A percentile compares a stretch with the other conserved stretches of the same genome.
These are phyloP conservation scores for Phlebiopsis gigantea DNA, from an alignment of 768 basidiomycete genomes.

Conservation along the genomic window DNA sequence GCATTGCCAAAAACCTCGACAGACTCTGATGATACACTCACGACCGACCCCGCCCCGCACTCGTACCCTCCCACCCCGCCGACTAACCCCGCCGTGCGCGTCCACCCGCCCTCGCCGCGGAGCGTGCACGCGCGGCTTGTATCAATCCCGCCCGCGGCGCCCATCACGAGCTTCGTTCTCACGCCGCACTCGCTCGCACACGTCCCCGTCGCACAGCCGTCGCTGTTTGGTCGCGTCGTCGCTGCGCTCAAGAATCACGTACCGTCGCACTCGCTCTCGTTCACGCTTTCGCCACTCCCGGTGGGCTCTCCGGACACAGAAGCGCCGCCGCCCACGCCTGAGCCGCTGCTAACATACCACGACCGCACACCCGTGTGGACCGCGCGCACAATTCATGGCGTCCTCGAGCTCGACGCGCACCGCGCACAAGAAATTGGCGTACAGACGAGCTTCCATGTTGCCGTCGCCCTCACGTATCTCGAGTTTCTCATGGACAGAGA, in stretches of 20 bases:
- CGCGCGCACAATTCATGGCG: constrained; percentile 50
- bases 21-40: constrained; percentile 27
- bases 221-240: constrained; percentile 25
- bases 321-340: constrained; percentile 26
- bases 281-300: constrained; percentile 41
- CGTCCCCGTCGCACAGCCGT: constrained; percentile 15
- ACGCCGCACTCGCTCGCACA: constrained; percentile 24
- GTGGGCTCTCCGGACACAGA: constrained; percentile 3
- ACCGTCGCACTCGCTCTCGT: constrained; percentile 58
- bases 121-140: constrained; percentile 27
- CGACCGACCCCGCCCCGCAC: constrained; percentile 23
- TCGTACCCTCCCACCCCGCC: constrained; percentile 33
- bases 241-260: constrained; percentile 24
- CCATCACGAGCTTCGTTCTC: constrained; percentile 25
- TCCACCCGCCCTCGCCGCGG: constrained; percentile 25
- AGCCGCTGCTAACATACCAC: constrained; percentile 59
- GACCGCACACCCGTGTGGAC: constrained; percentile 68
- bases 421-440: constrained; percentile 60
- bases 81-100: constrained; percentile 18
- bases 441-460: constrained; percentile 74
- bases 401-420: constrained; percentile 56
- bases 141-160: constrained; percentile 14
- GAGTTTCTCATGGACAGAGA: constrained; percentile 77
- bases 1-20: constrained; percentile 13
- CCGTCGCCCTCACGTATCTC: constrained; percentile 66